Conservation (phyloP, 129 eudicot genomes). For the Silybum marianum region DNA sequence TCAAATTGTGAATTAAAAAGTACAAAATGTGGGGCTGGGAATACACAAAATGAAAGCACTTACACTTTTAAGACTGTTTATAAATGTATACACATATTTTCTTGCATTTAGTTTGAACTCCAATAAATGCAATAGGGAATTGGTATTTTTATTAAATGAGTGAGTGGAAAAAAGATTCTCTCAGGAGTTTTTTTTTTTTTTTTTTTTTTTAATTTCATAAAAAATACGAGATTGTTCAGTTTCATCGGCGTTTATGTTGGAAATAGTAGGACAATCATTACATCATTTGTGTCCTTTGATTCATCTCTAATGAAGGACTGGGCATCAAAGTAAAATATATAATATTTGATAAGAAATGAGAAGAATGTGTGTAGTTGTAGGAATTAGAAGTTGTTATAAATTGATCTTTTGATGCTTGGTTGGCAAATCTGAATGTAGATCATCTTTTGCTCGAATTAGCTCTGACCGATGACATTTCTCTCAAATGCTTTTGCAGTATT, state of each 20-base stretch:
- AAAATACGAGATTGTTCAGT: not conserved
- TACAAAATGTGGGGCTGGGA: slow-evolving; percentile 22
- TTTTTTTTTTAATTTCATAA: too few species aligned
- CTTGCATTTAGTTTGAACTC: not conserved
- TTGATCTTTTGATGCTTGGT: not conserved
- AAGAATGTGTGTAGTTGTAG: too few species aligned
- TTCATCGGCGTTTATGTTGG: not conserved
- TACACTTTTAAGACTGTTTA: not conserved
- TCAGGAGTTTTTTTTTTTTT: too few species aligned
- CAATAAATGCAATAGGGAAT: not conserved
- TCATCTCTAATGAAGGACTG: not conserved
- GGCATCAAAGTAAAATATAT: too few species aligned
- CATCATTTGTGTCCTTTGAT: too few species aligned
- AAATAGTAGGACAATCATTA: too few species aligned
- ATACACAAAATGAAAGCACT: slow-evolving; percentile 18
- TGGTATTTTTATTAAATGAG: not conserved
- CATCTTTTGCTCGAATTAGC: not conserved
- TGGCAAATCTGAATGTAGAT: not conserved
- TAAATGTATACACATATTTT: not conserved
- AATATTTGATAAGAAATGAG: too few species aligned
- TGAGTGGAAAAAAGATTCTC: not conserved
- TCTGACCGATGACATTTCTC: not conserved
- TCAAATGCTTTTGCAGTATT: not conserved
- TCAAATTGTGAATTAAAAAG: slow-evolving; percentile 31
- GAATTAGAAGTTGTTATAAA: not conserved